Percentiles rank a stretch among this genome's conserved stretches.
phyloP scores from a whole-genome alignment of 1,284 basidiomycete species.

The Irpex rosettiformis region DNA sequence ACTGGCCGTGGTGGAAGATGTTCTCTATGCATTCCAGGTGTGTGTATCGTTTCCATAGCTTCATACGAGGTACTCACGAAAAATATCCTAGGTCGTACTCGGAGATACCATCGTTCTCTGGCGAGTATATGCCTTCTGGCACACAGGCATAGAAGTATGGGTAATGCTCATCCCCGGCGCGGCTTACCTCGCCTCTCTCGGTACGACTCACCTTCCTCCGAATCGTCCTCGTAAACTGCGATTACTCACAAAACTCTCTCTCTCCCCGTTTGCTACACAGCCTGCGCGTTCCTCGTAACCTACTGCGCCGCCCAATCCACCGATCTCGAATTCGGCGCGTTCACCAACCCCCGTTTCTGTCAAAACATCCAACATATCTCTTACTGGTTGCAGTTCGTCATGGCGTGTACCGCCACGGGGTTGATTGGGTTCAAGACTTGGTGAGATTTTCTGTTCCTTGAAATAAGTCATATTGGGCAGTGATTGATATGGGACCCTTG shows the following conservation, averaged over 20 bases:
- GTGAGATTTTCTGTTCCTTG: neutral
- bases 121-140: slow-evolving; percentile 18
- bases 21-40: slow-evolving; percentile 16
- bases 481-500: neutral
- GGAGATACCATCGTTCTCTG: slow-evolving; percentile 10
- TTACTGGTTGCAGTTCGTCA: slow-evolving; percentile 13
- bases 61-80: neutral
- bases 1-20: slow-evolving; percentile 7
- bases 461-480: neutral
- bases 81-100: slow-evolving; percentile 14
- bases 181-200: slow-evolving; percentile 12
- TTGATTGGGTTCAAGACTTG: slow-evolving; percentile 18
- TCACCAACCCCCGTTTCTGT: slow-evolving; percentile 15
- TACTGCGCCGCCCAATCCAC: slow-evolving; percentile 13
- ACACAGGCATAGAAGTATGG: slow-evolving; percentile 4
- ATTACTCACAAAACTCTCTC: neutral
- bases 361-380: slow-evolving; percentile 16
- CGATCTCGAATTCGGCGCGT: slow-evolving; percentile 13
- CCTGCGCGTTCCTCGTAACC: slow-evolving; percentile 4
- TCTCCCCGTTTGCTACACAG: no score
- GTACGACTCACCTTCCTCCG: slow-evolving; percentile 4
- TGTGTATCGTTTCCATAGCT: neutral
- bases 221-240: neutral
- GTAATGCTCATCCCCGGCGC: slow-evolving; percentile 11
- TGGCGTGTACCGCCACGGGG: slow-evolving; percentile 13